These are phyloP conservation scores for Ulota crispa DNA, from an alignment of 225 moss, liverwort and hornwort genomes.

Conservation along the genomic window DNA sequence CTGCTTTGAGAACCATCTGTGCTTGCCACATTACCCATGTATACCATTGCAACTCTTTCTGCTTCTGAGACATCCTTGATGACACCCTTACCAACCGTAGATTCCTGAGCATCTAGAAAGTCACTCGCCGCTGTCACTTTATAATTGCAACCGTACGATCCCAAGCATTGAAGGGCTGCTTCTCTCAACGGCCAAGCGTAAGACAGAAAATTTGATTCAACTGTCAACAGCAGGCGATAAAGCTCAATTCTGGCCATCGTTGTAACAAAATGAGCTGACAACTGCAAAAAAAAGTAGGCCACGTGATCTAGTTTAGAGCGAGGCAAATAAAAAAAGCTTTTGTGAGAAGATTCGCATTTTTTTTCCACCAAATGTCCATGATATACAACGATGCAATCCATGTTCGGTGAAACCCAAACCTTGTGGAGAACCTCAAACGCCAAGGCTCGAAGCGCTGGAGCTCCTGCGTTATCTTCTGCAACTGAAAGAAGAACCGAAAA, in stretches of 20 bases:
- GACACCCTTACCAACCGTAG: constrained; percentile 8
- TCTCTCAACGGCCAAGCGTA: constrained; percentile 63
- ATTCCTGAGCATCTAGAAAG: constrained; percentile 20
- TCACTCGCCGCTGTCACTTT: constrained; percentile 25
- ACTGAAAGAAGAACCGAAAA: constrained; percentile 63
- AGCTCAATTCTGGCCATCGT: constrained; percentile 48
- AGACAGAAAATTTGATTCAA: constrained; percentile 61
- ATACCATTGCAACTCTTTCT: constrained; percentile 15
- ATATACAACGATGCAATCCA: constrained; percentile 6
- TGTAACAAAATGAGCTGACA: constrained; percentile 52
- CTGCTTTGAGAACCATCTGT: constrained; percentile 11
- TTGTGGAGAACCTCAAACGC: constrained; percentile 76
- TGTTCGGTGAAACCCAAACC: constrained; percentile 43
- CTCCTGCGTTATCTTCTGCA: constrained; percentile 56
- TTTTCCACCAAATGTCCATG: not conserved
- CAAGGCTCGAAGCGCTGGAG: constrained; percentile 64
- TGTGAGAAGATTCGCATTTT: not conserved
- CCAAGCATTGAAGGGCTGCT: constrained; percentile 71
- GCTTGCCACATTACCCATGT: constrained; percentile 6
- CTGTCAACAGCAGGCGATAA: constrained; percentile 53
- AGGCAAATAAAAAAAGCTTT: constrained; percentile 3
- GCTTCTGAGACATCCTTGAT: constrained; percentile 11
- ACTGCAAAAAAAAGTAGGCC: constrained; percentile 50
- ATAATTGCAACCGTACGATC: constrained; percentile 53
- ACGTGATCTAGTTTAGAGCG: constrained; percentile 13